phyloP scores from a whole-genome alignment of 495 filamentous ascomycete species.

The Hypoxylon rickii region DNA sequence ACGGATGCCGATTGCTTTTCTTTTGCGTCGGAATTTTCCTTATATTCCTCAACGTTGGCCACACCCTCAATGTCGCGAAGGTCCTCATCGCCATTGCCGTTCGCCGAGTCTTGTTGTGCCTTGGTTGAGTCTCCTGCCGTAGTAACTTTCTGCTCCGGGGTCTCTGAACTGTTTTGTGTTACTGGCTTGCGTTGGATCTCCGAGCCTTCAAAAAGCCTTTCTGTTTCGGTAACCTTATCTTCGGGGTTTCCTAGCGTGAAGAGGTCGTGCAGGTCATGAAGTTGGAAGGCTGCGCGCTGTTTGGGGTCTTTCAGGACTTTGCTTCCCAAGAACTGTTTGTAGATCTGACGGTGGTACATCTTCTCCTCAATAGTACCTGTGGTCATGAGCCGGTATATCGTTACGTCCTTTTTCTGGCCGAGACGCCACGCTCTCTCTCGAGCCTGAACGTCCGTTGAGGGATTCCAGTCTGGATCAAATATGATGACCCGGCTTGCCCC shows the following conservation, averaged over 20 bases:
- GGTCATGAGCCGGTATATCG: slow-evolving; percentile 94
- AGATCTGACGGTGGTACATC: slow-evolving; percentile 97
- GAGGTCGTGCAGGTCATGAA: slow-evolving; percentile 85
- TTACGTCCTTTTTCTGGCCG: slow-evolving; percentile 91
- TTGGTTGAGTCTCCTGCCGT: slow-evolving; percentile 1
- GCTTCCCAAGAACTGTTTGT: slow-evolving; percentile 93
- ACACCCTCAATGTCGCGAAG: slow-evolving; percentile 45
- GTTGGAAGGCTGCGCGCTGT: slow-evolving; percentile 81
- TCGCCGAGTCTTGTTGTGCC: slow-evolving; percentile 41
- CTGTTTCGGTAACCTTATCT: slow-evolving; percentile 78
- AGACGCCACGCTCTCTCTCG: slow-evolving; percentile 96
- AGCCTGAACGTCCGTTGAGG: slow-evolving; percentile 89
- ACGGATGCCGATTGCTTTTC: slow-evolving; percentile 14
- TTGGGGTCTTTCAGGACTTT: slow-evolving; percentile 94
- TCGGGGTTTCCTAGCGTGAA: slow-evolving; percentile 77
- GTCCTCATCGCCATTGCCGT: slow-evolving; percentile 33
- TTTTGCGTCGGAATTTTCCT: slow-evolving; percentile 43
- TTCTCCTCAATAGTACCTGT: slow-evolving; percentile 98
- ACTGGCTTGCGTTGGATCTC: slow-evolving; percentile 65
- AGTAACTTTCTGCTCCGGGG: slow-evolving; percentile 19
- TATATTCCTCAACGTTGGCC: slow-evolving; percentile 44
- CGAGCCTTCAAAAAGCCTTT: slow-evolving; percentile 79
- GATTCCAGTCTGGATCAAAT: slow-evolving; percentile 98
- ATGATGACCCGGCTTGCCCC: slow-evolving; percentile 79
- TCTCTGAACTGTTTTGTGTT: slow-evolving; percentile 41